Percentiles rank a stretch among this genome's conserved stretches.
These are phyloP conservation scores for Cyberlindnera maritima DNA, from an alignment of 805 yeast genomes.

Conservation along the genomic window DNA sequence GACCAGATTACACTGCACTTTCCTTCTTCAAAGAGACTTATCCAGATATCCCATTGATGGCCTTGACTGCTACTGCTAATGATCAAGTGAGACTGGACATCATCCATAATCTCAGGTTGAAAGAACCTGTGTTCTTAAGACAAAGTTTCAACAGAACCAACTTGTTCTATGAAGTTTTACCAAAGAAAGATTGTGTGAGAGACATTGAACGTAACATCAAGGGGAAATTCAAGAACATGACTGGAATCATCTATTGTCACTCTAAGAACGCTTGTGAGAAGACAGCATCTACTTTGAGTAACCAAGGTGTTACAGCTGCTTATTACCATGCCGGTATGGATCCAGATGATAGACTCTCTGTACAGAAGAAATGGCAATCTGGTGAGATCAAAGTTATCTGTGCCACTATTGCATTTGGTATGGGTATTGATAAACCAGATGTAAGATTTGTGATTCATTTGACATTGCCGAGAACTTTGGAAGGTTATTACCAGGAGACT, in stretches of 20 bases:
- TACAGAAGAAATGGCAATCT: slow-evolving; percentile 84
- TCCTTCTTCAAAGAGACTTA: slow-evolving; percentile 67
- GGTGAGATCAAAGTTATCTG: slow-evolving; percentile 75
- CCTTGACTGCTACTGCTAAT: slow-evolving; percentile 95
- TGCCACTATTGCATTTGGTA: slow-evolving; percentile 98
- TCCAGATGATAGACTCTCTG: slow-evolving; percentile 62
- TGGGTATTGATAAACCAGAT: slow-evolving; percentile 98
- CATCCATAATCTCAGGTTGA: slow-evolving; percentile 67
- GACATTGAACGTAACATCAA: slow-evolving; percentile 59
- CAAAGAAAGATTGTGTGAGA: slow-evolving; percentile 55
- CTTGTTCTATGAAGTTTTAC: slow-evolving; percentile 70
- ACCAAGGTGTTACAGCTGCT: slow-evolving; percentile 63
- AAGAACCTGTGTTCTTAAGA: slow-evolving; percentile 61
- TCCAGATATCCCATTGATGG: slow-evolving; percentile 88
- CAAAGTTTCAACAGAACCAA: slow-evolving; percentile 93
- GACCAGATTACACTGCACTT: slow-evolving; percentile 90
- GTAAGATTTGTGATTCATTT: slow-evolving; percentile 89
- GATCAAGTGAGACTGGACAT: slow-evolving; percentile 86
- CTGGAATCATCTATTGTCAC: slow-evolving; percentile 93
- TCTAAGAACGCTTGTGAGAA: slow-evolving; percentile 87
- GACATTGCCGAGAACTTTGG: slow-evolving; percentile 84
- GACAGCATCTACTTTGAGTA: slow-evolving; percentile 57
- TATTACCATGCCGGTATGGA: slow-evolving; percentile 96
- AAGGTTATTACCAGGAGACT: slow-evolving; percentile 97
- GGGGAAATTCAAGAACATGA: slow-evolving; percentile 47